phyloP scores from a whole-genome alignment of 2,329 filamentous ascomycete genomes.

The Anthostomella pinea region DNA sequence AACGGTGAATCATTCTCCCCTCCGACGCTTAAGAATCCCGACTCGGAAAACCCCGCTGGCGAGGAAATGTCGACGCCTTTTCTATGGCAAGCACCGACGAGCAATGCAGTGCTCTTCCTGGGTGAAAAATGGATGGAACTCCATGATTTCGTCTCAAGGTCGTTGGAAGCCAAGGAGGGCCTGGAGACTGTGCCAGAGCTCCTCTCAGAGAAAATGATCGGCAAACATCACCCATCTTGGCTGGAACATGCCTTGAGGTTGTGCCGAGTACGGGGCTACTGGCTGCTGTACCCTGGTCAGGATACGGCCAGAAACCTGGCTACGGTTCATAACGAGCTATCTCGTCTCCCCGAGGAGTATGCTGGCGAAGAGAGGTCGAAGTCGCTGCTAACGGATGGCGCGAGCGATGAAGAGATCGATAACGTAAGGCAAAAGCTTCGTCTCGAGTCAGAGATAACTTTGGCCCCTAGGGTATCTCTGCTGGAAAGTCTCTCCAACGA shows the following conservation, averaged over 20 bases:
- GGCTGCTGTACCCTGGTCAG: slow-evolving; percentile 72
- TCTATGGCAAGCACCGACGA: slow-evolving; percentile 81
- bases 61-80: slow-evolving; percentile 54
- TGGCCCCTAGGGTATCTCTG: slow-evolving; percentile 47
- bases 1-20: slow-evolving; percentile 58
- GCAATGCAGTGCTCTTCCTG: slow-evolving; percentile 77
- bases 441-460: slow-evolving; percentile 30
- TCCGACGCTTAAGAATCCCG: slow-evolving; percentile 30
- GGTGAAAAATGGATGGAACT: slow-evolving; percentile 85
- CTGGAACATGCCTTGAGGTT: slow-evolving; percentile 69
- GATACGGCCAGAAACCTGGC: slow-evolving; percentile 54
- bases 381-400: slow-evolving; percentile 25
- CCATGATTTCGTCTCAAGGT: slow-evolving; percentile 71
- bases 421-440: slow-evolving; percentile 24
- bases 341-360: slow-evolving; percentile 69
- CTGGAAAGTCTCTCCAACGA: slow-evolving; percentile 47
- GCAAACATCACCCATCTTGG: slow-evolving; percentile 31
- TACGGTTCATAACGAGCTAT: slow-evolving; percentile 76
- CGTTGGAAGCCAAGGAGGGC: slow-evolving; percentile 47
- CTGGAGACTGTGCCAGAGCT: slow-evolving; percentile 37
- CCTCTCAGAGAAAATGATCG: slow-evolving; percentile 46
- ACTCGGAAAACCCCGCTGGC: slow-evolving; percentile 26
- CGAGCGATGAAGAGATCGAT: slow-evolving; percentile 25
- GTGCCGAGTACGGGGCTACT: slow-evolving; percentile 73
- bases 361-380: slow-evolving; percentile 16